A percentile compares a stretch with the other conserved stretches of the same genome.
phyloP scores from a whole-genome alignment of 495 filamentous ascomycete species.

The Acidomyces sp. region DNA sequence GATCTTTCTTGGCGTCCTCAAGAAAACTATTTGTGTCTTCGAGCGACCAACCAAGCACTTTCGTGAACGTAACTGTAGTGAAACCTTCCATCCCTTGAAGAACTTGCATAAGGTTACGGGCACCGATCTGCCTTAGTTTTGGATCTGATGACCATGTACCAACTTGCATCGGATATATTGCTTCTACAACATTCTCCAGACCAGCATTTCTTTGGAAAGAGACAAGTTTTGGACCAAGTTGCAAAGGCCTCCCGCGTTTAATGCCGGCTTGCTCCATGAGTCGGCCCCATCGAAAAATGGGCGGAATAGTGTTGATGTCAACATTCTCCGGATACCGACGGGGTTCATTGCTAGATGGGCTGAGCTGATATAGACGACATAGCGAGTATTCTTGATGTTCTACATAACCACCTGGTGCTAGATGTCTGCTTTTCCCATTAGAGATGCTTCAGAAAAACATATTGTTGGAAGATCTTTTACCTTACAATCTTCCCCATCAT shows the following conservation, averaged over 20 bases:
- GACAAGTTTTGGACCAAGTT: slow-evolving; percentile 2
- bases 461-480: too few relatives aligned
- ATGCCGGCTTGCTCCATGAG: slow-evolving; percentile 2
- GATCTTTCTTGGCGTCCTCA: slow-evolving; percentile 5
- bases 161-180: slow-evolving; percentile 9
- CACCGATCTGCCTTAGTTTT: slow-evolving; percentile 16
- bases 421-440: too few relatives aligned
- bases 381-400: slow-evolving; percentile 16
- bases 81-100: slow-evolving; percentile 6
- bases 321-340: not conserved
- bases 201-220: slow-evolving; percentile 3
- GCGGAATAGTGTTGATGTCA: not conserved
- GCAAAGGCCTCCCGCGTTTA: not conserved
- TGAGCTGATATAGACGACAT: not conserved
- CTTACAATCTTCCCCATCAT: slow-evolving; percentile 17
- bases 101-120: slow-evolving; percentile 14
- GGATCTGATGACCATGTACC: slow-evolving; percentile 16
- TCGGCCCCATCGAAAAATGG: slow-evolving; percentile 4
- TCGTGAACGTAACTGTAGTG: slow-evolving; percentile 10
- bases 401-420: slow-evolving; percentile 25
- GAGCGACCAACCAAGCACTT: slow-evolving; percentile 3
- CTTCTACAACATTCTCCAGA: slow-evolving; percentile 12
- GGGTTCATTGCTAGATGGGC: not conserved
- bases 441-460: too few relatives aligned
- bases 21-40: slow-evolving; percentile 1